These are phyloP conservation scores for Lolium perenne DNA, from an alignment of 176 grass and related monocot genomes.

Conservation along the genomic window DNA sequence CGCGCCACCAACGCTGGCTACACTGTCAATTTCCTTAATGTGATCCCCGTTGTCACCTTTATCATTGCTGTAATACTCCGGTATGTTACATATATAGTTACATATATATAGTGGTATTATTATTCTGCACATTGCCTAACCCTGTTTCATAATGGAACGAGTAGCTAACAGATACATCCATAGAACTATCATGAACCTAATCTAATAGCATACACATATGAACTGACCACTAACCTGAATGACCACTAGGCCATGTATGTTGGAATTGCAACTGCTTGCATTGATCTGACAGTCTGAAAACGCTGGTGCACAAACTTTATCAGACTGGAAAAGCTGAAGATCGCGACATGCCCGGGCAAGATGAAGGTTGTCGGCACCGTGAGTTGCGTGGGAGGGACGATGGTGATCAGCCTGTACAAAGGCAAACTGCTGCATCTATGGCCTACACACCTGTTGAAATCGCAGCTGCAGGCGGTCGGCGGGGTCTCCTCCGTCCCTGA, in stretches of 20 bases:
- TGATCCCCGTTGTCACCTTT: constrained; percentile 3
- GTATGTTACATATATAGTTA: constrained; percentile 5
- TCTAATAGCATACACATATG: constrained; percentile 10
- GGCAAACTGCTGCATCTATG: constrained; percentile 35
- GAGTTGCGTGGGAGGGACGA: constrained; percentile 55
- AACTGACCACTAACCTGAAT: neutral
- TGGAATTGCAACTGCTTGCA: neutral
- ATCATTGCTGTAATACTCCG: constrained; percentile 44
- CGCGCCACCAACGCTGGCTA: constrained; percentile 24
- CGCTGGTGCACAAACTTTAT: neutral
- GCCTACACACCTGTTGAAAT: constrained; percentile 38
- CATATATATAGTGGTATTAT: neutral
- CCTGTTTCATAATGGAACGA: neutral
- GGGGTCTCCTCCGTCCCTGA: neutral
- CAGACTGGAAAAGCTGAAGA: constrained; percentile 52
- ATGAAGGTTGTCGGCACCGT: constrained; percentile 49
- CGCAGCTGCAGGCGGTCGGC: neutral
- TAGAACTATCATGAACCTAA: neutral
- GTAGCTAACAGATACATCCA: constrained; percentile 8
- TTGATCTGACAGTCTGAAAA: constrained; percentile 21
- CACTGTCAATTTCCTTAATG: constrained; percentile 32
- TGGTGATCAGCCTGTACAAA: constrained; percentile 49
- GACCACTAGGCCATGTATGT: constrained; percentile 1
- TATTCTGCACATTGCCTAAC: neutral
- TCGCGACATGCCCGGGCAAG: neutral